phyloP scores from a whole-genome alignment of 345 rosid genomes.

The Diplotaxis tenuifolia region DNA sequence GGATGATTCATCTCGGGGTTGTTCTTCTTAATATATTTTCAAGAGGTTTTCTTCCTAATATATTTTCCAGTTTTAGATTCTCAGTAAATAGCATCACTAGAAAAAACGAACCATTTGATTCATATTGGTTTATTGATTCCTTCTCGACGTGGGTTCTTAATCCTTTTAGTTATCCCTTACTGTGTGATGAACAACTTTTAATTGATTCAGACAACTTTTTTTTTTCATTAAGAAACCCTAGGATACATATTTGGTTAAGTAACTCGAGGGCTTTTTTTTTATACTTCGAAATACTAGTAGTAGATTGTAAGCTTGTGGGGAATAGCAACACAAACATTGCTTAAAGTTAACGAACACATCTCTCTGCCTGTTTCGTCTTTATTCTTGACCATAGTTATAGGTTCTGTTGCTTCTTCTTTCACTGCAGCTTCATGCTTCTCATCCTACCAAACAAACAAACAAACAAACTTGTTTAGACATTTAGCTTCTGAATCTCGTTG shows the following conservation, averaged over 20 bases:
- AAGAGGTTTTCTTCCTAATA: constrained; percentile 5
- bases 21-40: too few relatives aligned
- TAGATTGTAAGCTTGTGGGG: constrained; percentile 1
- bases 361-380: constrained; percentile 19
- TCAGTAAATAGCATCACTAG: constrained; percentile 2
- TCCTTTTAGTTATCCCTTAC: background rate
- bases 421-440: constrained; percentile 50
- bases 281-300: background rate
- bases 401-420: constrained; percentile 12
- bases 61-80: constrained; percentile 10
- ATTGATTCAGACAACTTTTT: constrained; percentile 9
- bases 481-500: background rate
- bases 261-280: background rate
- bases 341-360: background rate
- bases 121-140: constrained; percentile 12
- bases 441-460: constrained; percentile 40
- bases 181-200: background rate
- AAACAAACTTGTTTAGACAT: background rate
- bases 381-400: constrained; percentile 17
- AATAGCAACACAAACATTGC: constrained; percentile 6
- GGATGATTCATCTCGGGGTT: too few relatives aligned
- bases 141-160: background rate
- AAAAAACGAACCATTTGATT: background rate
- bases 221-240: constrained; percentile 24
- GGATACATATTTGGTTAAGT: constrained; percentile 19